Conservation (phyloP, 257 asterid genomes). For the Fraxinus cuspidata region DNA sequence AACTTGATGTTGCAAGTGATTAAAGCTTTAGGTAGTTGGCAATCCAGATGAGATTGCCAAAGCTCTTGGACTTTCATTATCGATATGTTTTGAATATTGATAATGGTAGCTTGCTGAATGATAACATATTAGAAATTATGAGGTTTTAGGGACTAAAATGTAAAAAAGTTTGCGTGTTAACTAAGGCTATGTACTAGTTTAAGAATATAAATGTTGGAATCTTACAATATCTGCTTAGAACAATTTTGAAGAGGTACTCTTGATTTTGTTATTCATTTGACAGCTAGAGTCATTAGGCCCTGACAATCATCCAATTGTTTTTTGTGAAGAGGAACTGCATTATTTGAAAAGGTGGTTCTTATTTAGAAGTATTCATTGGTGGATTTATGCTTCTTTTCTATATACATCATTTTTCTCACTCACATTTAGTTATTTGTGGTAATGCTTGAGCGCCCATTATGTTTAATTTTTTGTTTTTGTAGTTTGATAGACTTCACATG, state of each 20-base stretch:
- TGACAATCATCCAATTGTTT: neutral
- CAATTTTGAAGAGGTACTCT: neutral
- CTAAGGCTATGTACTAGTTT: neutral
- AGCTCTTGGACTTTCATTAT: neutral
- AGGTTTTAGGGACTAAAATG: neutral
- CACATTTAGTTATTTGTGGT: too few relatives aligned
- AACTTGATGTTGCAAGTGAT: slow-evolving; percentile 7
- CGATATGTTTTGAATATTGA: neutral
- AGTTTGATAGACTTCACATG: too few relatives aligned
- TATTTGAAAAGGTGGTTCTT: too few relatives aligned
- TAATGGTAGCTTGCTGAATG: neutral
- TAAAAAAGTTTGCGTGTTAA: neutral
- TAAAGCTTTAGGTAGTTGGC: slow-evolving; percentile 11
- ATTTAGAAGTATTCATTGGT: too few relatives aligned
- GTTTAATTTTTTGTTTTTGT: too few relatives aligned
- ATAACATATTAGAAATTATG: neutral
- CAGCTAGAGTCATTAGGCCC: neutral
- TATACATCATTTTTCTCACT: too few relatives aligned
- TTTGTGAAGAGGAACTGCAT: neutral
- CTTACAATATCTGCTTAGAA: neutral
- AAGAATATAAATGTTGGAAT: neutral
- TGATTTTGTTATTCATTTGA: neutral
- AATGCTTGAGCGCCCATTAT: too few relatives aligned
- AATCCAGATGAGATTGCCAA: neutral
- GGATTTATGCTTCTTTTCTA: too few relatives aligned